Evolutionary conservation across 257 asterid genomes (phyloP), one percentile per base, ranked within the genome.

Genomic region (Galeopsis tetrahit): DNA sequence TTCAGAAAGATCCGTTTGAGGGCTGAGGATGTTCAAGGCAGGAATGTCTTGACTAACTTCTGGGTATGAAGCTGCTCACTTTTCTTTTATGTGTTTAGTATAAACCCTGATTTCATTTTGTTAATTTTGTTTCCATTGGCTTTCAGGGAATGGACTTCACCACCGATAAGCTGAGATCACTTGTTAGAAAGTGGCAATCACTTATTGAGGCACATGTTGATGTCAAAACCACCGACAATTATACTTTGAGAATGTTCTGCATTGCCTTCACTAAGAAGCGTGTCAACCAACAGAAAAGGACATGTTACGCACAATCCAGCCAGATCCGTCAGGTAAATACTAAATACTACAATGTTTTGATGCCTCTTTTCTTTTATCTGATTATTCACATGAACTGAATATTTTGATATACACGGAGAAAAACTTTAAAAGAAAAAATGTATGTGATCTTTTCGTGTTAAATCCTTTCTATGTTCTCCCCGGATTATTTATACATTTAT

Each of bases 261-360:
- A 91, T 91, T 78, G 96, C 85, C 75, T 91, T 91, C 78, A 91
- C 97, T 0, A 91, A 91, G 84, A 91, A 91, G 89, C 95, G 93
- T 4, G 82, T 75, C 4, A 89, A 91, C 87, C 97, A 91, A 73
- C 95, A 85, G 77, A 91, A 89, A 83, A 87, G 92, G 81, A 91
- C 97, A n/a, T 91, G 96, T 42, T 91, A 91, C 43, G 97, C 97
- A 0, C 92, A 87, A 66, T 79, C 97, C 2, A 91, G 97, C 78
- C 96, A 91, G 77, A 91, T 85, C 5, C 95, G 95, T 32, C 92
- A 91, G 77, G 97, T 92, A 72, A 73, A 32, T 66, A 39, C 2
- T 48, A 21, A 6, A 7, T 7, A 1, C 39, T 13, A 6, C 5
- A 5, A 9, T 21, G 1, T 0, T 17, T 13, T 17, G 3, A 1